Evolutionary conservation across 2,329 filamentous ascomycete genomes (phyloP).

Genomic region (Meredithiella fracta): DNA sequence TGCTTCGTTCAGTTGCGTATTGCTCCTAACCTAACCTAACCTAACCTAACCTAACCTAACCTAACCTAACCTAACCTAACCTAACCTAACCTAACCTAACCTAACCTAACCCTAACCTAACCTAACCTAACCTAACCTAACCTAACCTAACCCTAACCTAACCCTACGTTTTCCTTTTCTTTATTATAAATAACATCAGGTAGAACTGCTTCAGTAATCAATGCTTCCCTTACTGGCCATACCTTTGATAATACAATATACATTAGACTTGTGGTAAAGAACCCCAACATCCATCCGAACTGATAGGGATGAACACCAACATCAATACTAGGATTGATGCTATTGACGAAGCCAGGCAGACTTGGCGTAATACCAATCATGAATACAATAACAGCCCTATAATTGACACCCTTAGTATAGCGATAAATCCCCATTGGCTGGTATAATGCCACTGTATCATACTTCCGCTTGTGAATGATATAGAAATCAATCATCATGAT

Average conservation of each 20-base stretch:
- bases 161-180: background rate
- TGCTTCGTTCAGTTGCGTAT: no score
- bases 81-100: no score
- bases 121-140: no score
- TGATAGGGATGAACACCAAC: constrained; percentile 16
- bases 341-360: constrained; percentile 27
- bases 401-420: constrained; percentile 25
- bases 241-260: constrained; percentile 15
- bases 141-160: no score
- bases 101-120: no score
- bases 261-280: constrained; percentile 13
- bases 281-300: constrained; percentile 18
- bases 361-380: constrained; percentile 24
- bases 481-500: constrained; percentile 24
- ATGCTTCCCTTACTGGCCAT: background rate
- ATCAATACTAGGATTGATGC: constrained; percentile 6
- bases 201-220: background rate
- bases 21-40: no score
- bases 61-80: no score
- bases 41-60: no score
- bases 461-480: constrained; percentile 20
- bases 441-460: constrained; percentile 23
- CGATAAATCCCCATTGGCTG: constrained; percentile 26
- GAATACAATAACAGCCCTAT: constrained; percentile 27
- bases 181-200: constrained; percentile 4